A percentile compares a stretch with the other conserved stretches of the same genome.
These are phyloP conservation scores for Botrytis elliptica DNA, from an alignment of 2,329 filamentous ascomycete genomes.

Conservation along the genomic window DNA sequence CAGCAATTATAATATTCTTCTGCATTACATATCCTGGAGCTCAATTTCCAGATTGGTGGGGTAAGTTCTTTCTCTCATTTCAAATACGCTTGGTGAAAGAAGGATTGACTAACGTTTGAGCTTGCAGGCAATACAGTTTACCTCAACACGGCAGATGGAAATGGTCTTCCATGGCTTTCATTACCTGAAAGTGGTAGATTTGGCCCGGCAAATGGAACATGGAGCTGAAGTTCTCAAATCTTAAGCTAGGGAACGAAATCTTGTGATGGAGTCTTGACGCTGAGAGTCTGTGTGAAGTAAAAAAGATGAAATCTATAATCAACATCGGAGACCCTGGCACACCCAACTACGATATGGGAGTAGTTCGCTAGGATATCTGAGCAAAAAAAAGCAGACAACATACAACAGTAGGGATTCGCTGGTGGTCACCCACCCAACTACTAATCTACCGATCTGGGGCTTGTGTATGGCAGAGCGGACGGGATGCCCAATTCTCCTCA, in stretches of 20 bases:
- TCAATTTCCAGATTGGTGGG: slow-evolving; percentile 67
- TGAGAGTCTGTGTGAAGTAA: background rate
- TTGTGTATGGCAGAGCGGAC: slow-evolving; percentile 18
- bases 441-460: slow-evolving; percentile 13
- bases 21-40: slow-evolving; percentile 61
- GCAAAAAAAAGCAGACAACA: background rate
- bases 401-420: slow-evolving; percentile 14
- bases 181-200: slow-evolving; percentile 16
- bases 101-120: slow-evolving; percentile 56
- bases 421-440: slow-evolving; percentile 14
- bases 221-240: background rate
- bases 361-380: background rate
- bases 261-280: background rate
- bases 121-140: slow-evolving; percentile 47
- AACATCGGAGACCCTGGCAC: background rate
- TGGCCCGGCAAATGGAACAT: slow-evolving; percentile 13
- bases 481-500: slow-evolving; percentile 7
- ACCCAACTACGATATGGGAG: no score
- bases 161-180: slow-evolving; percentile 22
- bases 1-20: slow-evolving; percentile 68
- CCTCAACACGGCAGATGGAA: slow-evolving; percentile 31
- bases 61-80: slow-evolving; percentile 49
- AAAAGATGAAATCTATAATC: background rate
- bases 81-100: slow-evolving; percentile 44
- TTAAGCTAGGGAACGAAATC: background rate